Evolutionary conservation across 2,329 filamentous ascomycete species (phyloP), one percentile per base, ranked within the genome.

Genomic region (Penicillium thymicola): DNA sequence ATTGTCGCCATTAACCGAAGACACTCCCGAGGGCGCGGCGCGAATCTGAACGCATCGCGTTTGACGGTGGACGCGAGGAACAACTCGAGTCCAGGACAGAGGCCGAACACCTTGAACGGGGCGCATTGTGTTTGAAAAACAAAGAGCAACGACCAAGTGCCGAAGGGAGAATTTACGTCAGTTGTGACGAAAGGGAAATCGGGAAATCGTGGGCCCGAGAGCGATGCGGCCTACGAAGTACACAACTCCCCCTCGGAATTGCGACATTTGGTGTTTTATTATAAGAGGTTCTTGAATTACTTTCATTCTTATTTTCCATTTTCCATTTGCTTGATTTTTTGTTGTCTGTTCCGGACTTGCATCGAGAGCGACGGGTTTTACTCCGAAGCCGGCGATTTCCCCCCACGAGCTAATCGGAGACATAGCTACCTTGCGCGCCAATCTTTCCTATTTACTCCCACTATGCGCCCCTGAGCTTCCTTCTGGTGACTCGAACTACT

Each of bases 21-120:
- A 68, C 51, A 75, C 70, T 45, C 70, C 73, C 51, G 74, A 70
- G 4, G 75, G 72, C 40, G 76, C 72, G 36, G 77, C 72, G 64
- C 76, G 76, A 66, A 79, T 74, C 57, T 78, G 76, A 50, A 78
- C 67, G 60, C 67, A 71, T 71, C 73, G 73, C 55, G 72, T 61
- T 56, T 69, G 66, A 51, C 65, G 63, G 54, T 66, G 67, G 45
- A 61, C 58, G 52, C 56, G 62, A 66, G 65, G 65, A 53, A 70
- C 59, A 57, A 68, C 67, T 64, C 66, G 63, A 46, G 70, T 69
- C 65, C 68, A 70, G 57, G 68, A 68, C 52, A 73, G 58, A 63
- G 68, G 61, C 65, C 67, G 65, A 52, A 70, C 66, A 62, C 72
- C 70, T 66, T 69, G 67, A 59, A 75, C 62, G 61, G 69, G 68